Conservation (phyloP, 2,329 filamentous ascomycete species). For the Chrysoporthe puriensis region DNA sequence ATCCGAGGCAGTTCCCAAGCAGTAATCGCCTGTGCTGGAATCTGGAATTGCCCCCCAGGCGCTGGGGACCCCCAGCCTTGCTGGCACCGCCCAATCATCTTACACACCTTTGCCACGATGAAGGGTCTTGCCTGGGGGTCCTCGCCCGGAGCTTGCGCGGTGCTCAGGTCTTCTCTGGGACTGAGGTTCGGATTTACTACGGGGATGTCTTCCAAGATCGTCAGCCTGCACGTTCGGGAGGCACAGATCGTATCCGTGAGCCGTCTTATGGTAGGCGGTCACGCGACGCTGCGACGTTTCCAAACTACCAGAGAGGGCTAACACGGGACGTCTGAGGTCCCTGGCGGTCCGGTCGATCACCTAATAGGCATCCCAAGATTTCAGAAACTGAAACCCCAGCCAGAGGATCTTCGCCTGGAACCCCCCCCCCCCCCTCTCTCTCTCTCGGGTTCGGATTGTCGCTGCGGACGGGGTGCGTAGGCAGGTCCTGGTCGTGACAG, state of each 20-base stretch:
- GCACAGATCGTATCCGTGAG: not conserved
- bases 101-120: slow-evolving; percentile 14
- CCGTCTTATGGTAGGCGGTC: not conserved
- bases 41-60: not conserved
- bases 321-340: not conserved
- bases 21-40: no score
- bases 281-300: not conserved
- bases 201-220: not conserved
- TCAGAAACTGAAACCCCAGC: not conserved
- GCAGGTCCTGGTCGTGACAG: not conserved
- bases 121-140: not conserved
- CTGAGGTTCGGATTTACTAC: not conserved
- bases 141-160: no score
- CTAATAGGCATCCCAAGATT: not conserved
- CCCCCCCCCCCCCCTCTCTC: no score
- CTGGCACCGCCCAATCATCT: slow-evolving; percentile 24
- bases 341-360: not conserved
- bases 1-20: no score
- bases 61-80: slow-evolving; percentile 9
- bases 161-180: no score
- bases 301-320: not conserved
- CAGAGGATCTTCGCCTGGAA: no score
- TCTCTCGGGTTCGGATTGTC: no score
- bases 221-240: not conserved
- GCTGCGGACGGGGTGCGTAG: not conserved